phyloP scores from a whole-genome alignment of 148 eudicot genomes.

The Euryodendron excelsum region DNA sequence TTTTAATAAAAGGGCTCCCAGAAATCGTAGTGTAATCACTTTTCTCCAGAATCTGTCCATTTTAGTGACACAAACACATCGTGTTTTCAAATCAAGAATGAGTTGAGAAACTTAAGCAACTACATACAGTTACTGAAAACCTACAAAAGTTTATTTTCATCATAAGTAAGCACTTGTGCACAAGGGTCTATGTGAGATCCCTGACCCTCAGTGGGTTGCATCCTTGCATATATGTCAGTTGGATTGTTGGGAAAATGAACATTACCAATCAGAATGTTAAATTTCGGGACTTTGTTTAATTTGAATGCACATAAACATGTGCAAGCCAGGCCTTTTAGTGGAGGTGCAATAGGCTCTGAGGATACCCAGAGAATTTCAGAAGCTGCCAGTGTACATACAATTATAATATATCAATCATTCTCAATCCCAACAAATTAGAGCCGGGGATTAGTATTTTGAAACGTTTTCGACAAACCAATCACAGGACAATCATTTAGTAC shows the following conservation, averaged over 20 bases:
- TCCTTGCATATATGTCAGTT: not conserved
- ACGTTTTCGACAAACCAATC: not conserved
- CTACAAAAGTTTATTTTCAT: not conserved
- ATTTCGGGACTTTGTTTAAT: not conserved
- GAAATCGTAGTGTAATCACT: constrained; percentile 75
- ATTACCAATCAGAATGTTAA: not conserved
- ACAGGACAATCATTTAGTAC: not conserved
- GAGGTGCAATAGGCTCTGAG: not conserved
- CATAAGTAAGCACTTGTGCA: not conserved
- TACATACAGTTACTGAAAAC: not conserved
- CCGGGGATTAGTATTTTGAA: not conserved
- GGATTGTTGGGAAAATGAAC: not conserved
- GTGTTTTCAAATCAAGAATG: not conserved
- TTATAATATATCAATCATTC: no score
- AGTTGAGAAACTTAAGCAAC: not conserved
- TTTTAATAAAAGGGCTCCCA: constrained; percentile 82
- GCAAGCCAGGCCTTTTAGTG: not conserved
- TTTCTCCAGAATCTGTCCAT: constrained; percentile 77
- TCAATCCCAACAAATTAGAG: not conserved
- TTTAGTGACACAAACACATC: constrained; percentile 8
- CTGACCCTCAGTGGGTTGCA: not conserved
- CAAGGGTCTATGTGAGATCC: not conserved
- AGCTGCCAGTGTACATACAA: not conserved
- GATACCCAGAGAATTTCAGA: not conserved
- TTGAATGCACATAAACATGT: not conserved